A percentile compares a stretch with the other conserved stretches of the same genome.
phyloP scores from a whole-genome alignment of 495 filamentous ascomycete species.

The Penicillium coprophilum region DNA sequence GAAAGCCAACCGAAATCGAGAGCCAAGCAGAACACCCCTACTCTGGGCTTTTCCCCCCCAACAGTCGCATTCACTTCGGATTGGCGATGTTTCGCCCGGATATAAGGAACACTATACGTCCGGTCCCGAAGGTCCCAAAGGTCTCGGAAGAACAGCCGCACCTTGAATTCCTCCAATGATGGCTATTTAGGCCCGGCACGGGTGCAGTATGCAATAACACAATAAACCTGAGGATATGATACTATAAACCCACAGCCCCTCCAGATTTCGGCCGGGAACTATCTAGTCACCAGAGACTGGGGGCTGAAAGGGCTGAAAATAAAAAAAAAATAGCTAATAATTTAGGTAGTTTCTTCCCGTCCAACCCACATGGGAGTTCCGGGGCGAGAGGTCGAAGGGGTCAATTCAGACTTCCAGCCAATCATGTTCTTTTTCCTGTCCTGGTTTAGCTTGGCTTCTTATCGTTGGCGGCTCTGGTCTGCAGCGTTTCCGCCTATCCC shows the following conservation, averaged over 20 bases:
- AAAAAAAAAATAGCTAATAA: not conserved
- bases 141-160: not conserved
- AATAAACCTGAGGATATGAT: not conserved
- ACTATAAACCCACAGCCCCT: not conserved
- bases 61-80: not conserved
- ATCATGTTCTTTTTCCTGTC: slow-evolving; percentile 7
- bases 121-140: not conserved
- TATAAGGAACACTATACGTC: not conserved
- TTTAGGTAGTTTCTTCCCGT: not conserved
- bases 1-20: not conserved
- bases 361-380: not conserved
- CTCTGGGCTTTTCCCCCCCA: no score
- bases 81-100: slow-evolving; percentile 5
- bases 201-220: not conserved
- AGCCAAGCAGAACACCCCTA: not conserved
- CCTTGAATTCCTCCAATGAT: not conserved
- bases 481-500: slow-evolving; percentile 3
- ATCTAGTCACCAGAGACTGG: not conserved
- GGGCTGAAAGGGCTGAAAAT: not conserved
- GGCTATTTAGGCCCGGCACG: not conserved
- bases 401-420: not conserved
- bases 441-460: slow-evolving; percentile 7
- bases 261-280: not conserved
- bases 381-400: not conserved
- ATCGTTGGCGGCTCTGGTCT: slow-evolving; percentile 12